Conservation (phyloP, 306 rosid species). For the Quercus ilex region DNA sequence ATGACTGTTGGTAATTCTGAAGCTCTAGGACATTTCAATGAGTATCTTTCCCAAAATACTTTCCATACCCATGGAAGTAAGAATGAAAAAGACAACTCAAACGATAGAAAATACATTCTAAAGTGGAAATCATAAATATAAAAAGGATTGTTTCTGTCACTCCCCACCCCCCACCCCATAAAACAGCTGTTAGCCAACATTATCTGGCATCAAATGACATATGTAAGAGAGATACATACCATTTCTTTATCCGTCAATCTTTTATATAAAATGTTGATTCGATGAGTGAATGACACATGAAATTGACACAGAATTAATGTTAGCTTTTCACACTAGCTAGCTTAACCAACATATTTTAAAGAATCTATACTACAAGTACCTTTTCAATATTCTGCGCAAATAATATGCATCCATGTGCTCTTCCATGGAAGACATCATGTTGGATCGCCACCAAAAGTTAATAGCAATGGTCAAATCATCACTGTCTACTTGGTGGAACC, state of each 20-base stretch:
- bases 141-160: not conserved
- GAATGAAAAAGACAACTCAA: not conserved
- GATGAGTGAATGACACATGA: constrained; percentile 28
- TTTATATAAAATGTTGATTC: constrained; percentile 30
- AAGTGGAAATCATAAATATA: not conserved
- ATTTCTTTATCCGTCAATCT: constrained; percentile 86
- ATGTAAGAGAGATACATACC: constrained; percentile 48
- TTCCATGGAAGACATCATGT: constrained; percentile 57
- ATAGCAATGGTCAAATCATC: constrained; percentile 86
- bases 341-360: constrained; percentile 1
- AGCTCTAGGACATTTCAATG: not conserved
- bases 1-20: constrained; percentile 2
- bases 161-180: not conserved
- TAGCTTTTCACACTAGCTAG: constrained; percentile 22
- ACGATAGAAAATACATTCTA: not conserved
- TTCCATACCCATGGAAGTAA: not conserved
- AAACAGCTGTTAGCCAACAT: not conserved
- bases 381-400: constrained; percentile 80
- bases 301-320: constrained; percentile 38
- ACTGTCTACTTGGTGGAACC: constrained; percentile 97
- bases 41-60: not conserved
- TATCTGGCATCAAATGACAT: not conserved
- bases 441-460: constrained; percentile 94
- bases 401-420: constrained; percentile 95
- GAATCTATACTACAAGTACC: constrained; percentile 48